Percentiles rank a stretch among this genome's conserved stretches.
Evolutionary conservation across 2,329 filamentous ascomycete genomes (phyloP).

Genomic region (Alternaria infectoria): DNA sequence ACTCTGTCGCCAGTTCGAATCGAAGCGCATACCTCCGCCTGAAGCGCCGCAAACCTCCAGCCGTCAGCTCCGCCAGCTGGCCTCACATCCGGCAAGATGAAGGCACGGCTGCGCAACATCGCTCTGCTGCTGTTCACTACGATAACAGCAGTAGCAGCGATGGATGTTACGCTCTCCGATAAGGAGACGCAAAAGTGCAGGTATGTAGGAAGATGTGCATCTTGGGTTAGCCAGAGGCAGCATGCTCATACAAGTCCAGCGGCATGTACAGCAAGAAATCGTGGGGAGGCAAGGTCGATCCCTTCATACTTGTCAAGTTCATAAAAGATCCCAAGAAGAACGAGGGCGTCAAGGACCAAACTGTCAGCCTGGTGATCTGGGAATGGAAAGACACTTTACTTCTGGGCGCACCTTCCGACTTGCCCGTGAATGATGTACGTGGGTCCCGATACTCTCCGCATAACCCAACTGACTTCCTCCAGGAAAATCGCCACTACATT

Average conservation of each 20-base stretch:
- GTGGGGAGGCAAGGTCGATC: conserved; percentile 88
- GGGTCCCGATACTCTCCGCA: neutral
- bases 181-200: conserved; percentile 22
- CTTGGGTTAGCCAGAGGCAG: neutral
- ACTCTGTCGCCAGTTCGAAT: neutral
- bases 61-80: conserved; percentile 37
- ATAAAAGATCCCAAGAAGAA: conserved; percentile 59
- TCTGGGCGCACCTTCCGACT: conserved; percentile 68
- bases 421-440: conserved; percentile 37
- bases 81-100: conserved; percentile 44
- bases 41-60: conserved; percentile 1
- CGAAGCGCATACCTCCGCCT: conserved; percentile 3
- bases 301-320: conserved; percentile 87
- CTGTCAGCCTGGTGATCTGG: conserved; percentile 87
- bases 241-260: neutral
- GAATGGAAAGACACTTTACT: conserved; percentile 88
- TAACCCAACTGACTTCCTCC: conserved; percentile 25
- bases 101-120: conserved; percentile 39
- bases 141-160: conserved; percentile 42
- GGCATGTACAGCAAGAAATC: conserved; percentile 90
- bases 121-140: conserved; percentile 43
- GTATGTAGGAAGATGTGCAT: neutral
- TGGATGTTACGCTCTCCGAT: conserved; percentile 41
- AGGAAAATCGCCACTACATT: conserved; percentile 67
- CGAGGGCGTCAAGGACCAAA: conserved; percentile 69